These are phyloP conservation scores for Tricholoma bakamatsutake DNA, from an alignment of 768 basidiomycete genomes.

Conservation along the genomic window DNA sequence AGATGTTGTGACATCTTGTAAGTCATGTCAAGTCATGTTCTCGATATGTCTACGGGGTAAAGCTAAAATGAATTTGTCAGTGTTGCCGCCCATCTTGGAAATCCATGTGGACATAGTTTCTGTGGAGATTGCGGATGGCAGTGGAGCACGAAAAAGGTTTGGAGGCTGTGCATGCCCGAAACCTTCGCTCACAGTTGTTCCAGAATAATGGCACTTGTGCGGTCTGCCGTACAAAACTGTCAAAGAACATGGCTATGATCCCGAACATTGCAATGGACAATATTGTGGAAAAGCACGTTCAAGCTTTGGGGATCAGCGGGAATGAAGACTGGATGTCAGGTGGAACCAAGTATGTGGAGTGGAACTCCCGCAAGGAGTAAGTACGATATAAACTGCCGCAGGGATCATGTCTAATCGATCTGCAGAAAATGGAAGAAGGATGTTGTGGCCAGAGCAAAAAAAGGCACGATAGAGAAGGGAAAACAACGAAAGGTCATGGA, in stretches of 20 bases:
- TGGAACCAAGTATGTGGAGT: slow-evolving; percentile 45
- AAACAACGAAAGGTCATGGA: neutral
- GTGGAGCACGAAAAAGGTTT: slow-evolving; percentile 54
- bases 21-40: slow-evolving; percentile 18
- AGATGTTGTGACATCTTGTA: slow-evolving; percentile 74
- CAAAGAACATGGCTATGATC: slow-evolving; percentile 39
- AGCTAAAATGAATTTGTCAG: slow-evolving; percentile 26
- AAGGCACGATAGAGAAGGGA: neutral
- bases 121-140: slow-evolving; percentile 63
- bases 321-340: slow-evolving; percentile 45
- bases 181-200: slow-evolving; percentile 2
- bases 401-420: neutral
- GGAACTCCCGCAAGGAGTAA: slow-evolving; percentile 50
- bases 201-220: slow-evolving; percentile 44
- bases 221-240: slow-evolving; percentile 49
- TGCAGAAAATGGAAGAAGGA: slow-evolving; percentile 33
- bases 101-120: slow-evolving; percentile 70
- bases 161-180: slow-evolving; percentile 12
- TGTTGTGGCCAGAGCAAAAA: slow-evolving; percentile 20
- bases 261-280: slow-evolving; percentile 62
- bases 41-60: neutral
- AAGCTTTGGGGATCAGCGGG: slow-evolving; percentile 38
- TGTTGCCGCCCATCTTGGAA: slow-evolving; percentile 54
- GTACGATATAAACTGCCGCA: slow-evolving; percentile 14
- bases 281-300: slow-evolving; percentile 55